These are phyloP conservation scores for Cladophialophora exuberans DNA, from an alignment of 2,329 filamentous ascomycete species.

Conservation along the genomic window DNA sequence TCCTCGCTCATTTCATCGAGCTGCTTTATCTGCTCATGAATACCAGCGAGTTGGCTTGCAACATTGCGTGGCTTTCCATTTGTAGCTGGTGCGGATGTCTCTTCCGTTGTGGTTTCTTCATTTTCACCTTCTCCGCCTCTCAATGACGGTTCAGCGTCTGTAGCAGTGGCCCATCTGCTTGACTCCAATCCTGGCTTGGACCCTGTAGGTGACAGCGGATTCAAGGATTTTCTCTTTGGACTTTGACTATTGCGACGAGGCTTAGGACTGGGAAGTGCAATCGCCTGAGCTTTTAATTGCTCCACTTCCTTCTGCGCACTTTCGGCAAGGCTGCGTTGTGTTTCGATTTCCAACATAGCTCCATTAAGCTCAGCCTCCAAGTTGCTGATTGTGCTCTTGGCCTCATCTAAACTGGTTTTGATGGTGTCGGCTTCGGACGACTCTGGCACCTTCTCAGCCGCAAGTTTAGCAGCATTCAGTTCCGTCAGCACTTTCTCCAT, in stretches of 20 bases:
- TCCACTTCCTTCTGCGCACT: conserved; percentile 21
- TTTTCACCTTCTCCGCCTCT: conserved; percentile 38
- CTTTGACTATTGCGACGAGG: conserved; percentile 19
- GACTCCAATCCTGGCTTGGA: conserved; percentile 36
- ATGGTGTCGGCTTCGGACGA: conserved; percentile 12
- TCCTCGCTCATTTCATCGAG: conserved; percentile 45
- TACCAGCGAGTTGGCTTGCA: conserved; percentile 49
- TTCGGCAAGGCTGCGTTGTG: conserved; percentile 23
- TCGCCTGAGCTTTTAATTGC: conserved; percentile 16
- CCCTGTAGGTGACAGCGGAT: conserved; percentile 33
- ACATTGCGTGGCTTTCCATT: conserved; percentile 30
- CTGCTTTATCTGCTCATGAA: conserved; percentile 32
- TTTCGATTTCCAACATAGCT: conserved; percentile 25
- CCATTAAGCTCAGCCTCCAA: conserved; percentile 39
- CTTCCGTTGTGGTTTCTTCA: neutral
- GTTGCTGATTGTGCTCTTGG: conserved; percentile 31
- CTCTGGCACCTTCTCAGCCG: conserved; percentile 38
- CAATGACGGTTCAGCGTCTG: conserved; percentile 16
- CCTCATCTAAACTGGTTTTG: conserved; percentile 22
- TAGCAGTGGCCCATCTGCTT: conserved; percentile 46
- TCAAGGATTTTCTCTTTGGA: conserved; percentile 29
- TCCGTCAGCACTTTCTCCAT: conserved; percentile 21
- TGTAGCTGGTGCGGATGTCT: conserved; percentile 16
- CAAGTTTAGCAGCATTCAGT: conserved; percentile 37
- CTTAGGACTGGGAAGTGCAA: conserved; percentile 23